Evolutionary conservation across 441 rosid species (phyloP), one percentile per base, ranked within the genome.

Genomic region (Sinapis alba): DNA sequence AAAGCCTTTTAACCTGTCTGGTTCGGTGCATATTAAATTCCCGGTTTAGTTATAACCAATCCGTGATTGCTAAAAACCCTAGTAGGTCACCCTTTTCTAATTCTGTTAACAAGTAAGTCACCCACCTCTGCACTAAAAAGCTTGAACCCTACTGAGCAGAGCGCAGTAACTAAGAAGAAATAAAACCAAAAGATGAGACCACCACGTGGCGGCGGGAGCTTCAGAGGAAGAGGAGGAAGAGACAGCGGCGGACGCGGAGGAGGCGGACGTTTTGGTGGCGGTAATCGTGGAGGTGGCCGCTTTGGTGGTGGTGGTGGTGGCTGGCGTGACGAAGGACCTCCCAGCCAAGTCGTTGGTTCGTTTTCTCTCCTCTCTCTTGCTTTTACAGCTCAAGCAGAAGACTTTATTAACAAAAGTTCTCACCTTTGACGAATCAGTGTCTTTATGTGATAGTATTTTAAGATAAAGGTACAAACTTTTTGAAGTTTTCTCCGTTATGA

Each of bases 41-140:
- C 57, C 77, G 77, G 77, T 73, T 73, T 16, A 20, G 9, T 2
- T 8, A 41, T 24, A 63, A 34, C 65, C 71, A 71, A 58, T 65
- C 45, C 19, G 58, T 18, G 45, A 65, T 34, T 34, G 41, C 12
- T 34, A 3, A 34, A 34, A 34, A 34, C 41, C 41, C 41, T 34
- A 34, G 41, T 34, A 9, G 13, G 13, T 34, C 41, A 34, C 41
- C 41, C 41, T 34, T 34, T 34, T 34, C 7, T 34, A 34, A 24
- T 4, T 34, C 41, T 34, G 41, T 34, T 9, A 34, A 34, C 41
- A 34, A 10, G 41, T 3, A 34, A 34, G 41, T 34, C 41, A 28
- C 8, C 2, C 27, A 30, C 36, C 36, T 30, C 36, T 7, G 1
- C 36, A 30, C 1, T 1, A 1, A 7, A 30, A 30, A 30, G 9